These are phyloP conservation scores for Botrytis fabae DNA, from an alignment of 2,329 filamentous ascomycete genomes.

Conservation along the genomic window DNA sequence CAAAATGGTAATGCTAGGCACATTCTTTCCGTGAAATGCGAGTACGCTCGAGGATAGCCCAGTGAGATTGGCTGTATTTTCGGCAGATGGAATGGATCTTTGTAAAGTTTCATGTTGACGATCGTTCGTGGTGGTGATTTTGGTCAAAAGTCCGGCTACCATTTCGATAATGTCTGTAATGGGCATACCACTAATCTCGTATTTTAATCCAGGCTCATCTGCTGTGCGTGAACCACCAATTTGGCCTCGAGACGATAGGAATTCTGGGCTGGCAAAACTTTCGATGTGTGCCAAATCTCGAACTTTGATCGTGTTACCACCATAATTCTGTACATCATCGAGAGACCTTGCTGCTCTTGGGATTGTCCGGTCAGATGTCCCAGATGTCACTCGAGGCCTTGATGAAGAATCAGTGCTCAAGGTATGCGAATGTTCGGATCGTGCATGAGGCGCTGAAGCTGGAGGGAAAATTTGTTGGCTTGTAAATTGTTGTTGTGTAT, in stretches of 20 bases:
- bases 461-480: slow-evolving; percentile 37
- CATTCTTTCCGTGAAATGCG: slow-evolving; percentile 97
- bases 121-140: slow-evolving; percentile 97
- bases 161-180: slow-evolving; percentile 98
- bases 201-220: slow-evolving; percentile 58
- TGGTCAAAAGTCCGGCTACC: slow-evolving; percentile 93
- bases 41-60: slow-evolving; percentile 73
- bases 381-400: slow-evolving; percentile 3
- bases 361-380: slow-evolving; percentile 22
- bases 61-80: slow-evolving; percentile 57
- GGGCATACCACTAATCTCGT: slow-evolving; percentile 97
- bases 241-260: slow-evolving; percentile 56
- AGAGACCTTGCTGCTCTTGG: slow-evolving; percentile 39
- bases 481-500: slow-evolving; percentile 32
- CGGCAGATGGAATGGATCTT: slow-evolving; percentile 62
- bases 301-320: slow-evolving; percentile 65
- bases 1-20: slow-evolving; percentile 93
- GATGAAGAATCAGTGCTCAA: slow-evolving; percentile 6
- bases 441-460: slow-evolving; percentile 26
- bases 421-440: slow-evolving; percentile 19
- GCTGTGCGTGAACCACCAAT: slow-evolving; percentile 52
- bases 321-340: slow-evolving; percentile 43
- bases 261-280: slow-evolving; percentile 78
- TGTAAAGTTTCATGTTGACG: slow-evolving; percentile 89
- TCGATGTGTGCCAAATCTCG: slow-evolving; percentile 90